These are phyloP conservation scores for Scalesia atractyloides DNA, from an alignment of 129 eudicot genomes.

Conservation along the genomic window DNA sequence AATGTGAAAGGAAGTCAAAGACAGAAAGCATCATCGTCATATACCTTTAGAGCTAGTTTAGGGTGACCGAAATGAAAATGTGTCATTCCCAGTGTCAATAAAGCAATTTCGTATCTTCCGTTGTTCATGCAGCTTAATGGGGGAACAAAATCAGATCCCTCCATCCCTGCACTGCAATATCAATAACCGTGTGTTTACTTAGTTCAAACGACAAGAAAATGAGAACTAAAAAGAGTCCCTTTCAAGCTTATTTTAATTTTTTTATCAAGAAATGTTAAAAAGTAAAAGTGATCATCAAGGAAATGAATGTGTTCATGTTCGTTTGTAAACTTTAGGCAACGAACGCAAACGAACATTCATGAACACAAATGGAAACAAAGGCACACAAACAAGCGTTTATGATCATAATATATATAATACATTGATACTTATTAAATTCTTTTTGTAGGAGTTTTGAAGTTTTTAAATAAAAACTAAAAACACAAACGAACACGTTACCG, in stretches of 20 bases:
- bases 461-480: too few relatives aligned
- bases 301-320: too few relatives aligned
- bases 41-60: slow-evolving; percentile 84
- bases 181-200: slow-evolving; percentile 32
- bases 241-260: background rate
- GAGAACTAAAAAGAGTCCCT: background rate
- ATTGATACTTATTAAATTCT: too few relatives aligned
- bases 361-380: too few relatives aligned
- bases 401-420: too few relatives aligned
- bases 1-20: background rate
- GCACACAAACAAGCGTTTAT: too few relatives aligned
- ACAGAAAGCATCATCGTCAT: slow-evolving; percentile 10
- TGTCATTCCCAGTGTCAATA: slow-evolving; percentile 89
- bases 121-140: slow-evolving; percentile 52
- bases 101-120: slow-evolving; percentile 94
- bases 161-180: slow-evolving; percentile 95
- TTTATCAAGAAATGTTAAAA: slow-evolving; percentile 1
- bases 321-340: too few relatives aligned
- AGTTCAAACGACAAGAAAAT: slow-evolving; percentile 13
- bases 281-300: background rate
- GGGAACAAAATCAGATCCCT: slow-evolving; percentile 78
- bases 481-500: too few relatives aligned
- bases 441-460: too few relatives aligned
- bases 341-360: too few relatives aligned
- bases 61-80: slow-evolving; percentile 99